Conservation (phyloP, 352 stramenopile species). For the Blastocystis sp. region DNA sequence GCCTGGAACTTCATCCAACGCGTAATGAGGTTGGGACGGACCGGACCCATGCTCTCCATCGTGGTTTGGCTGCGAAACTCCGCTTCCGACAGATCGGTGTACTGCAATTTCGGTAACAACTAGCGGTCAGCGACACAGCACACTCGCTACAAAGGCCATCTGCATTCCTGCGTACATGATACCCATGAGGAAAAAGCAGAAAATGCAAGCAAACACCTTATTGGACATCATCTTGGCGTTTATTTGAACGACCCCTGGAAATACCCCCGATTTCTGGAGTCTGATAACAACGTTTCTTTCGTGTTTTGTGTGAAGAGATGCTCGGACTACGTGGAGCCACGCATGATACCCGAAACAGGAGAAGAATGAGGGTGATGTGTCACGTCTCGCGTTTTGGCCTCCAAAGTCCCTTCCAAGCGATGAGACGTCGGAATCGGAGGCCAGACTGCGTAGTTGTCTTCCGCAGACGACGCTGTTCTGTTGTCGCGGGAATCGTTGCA, state of each 20-base stretch:
- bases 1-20: conserved; percentile 58
- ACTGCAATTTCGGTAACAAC: conserved; percentile 59
- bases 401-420: no score
- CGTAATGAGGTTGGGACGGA: conserved; percentile 69
- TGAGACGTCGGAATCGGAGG: no score
- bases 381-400: no score
- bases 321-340: no score
- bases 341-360: no score
- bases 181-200: conserved; percentile 68
- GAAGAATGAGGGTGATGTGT: no score
- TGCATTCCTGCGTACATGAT: conserved; percentile 61
- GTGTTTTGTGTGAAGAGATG: no score
- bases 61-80: conserved; percentile 42
- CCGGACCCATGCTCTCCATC: conserved; percentile 61
- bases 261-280: not conserved
- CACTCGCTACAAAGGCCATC: conserved; percentile 38
- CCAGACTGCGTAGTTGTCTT: no score
- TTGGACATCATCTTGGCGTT: conserved; percentile 54
- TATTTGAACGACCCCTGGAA: not conserved
- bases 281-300: no score
- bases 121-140: not conserved
- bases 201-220: conserved; percentile 68
- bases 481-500: no score
- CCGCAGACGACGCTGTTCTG: no score
- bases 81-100: conserved; percentile 34